Evolutionary conservation across 129 eudicot species (phyloP).

Genomic region (Lonicera japonica): DNA sequence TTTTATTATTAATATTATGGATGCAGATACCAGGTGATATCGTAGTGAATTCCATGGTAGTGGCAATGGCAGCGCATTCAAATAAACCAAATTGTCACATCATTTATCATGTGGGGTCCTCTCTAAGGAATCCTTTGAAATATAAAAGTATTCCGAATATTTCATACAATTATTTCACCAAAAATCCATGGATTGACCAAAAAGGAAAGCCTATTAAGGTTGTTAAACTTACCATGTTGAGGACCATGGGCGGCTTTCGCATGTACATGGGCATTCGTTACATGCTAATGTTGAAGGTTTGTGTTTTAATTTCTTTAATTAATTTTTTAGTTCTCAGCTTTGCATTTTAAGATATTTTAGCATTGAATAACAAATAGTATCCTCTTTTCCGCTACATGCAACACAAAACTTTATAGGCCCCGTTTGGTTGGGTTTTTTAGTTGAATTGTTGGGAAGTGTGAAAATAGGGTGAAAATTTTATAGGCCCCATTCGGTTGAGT

Average conservation of each 20-base stretch:
- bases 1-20: not conserved
- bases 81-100: constrained; percentile 24
- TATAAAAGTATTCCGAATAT: constrained; percentile 18
- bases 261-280: constrained; percentile 35
- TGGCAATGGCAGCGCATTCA: constrained; percentile 52
- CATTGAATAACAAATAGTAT: no score
- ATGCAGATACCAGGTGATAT: constrained; percentile 76
- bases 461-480: no score
- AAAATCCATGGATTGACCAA: constrained; percentile 33
- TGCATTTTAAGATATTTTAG: no score
- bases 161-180: constrained; percentile 27
- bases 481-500: no score
- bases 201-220: constrained; percentile 35
- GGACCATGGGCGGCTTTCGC: constrained; percentile 41
- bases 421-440: no score
- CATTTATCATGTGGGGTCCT: constrained; percentile 65
- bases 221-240: constrained; percentile 12
- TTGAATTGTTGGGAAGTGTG: no score
- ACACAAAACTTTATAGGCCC: no score
- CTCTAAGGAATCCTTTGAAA: constrained; percentile 39
- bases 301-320: not conserved
- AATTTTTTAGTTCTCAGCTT: no score
- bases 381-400: no score
- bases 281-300: constrained; percentile 43
- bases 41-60: constrained; percentile 80